Conservation (phyloP, 2,329 filamentous ascomycete species). For the Aspergillus latus region DNA sequence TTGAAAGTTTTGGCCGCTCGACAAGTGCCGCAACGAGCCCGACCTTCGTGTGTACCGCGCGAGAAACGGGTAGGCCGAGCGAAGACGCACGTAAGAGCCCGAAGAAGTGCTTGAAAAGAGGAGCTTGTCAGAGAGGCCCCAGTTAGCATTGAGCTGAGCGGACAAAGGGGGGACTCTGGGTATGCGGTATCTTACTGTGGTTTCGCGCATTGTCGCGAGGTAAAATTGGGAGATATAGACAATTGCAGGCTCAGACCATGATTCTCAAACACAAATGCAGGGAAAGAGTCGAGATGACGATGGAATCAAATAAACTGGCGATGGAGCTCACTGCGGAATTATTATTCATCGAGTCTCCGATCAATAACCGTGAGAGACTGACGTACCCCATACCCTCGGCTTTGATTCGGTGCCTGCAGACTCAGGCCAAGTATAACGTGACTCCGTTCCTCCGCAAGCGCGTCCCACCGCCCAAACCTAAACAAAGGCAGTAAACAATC, state of each 20-base stretch:
- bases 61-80: conserved; percentile 20
- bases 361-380: conserved; percentile 15
- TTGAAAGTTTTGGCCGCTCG: conserved; percentile 27
- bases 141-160: conserved; percentile 9
- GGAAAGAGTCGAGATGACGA: conserved; percentile 2
- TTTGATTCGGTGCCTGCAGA: conserved; percentile 2
- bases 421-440: conserved; percentile 24
- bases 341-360: conserved; percentile 14
- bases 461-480: conserved; percentile 22
- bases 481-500: conserved; percentile 27
- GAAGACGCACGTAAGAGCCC: conserved; percentile 26
- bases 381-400: conserved; percentile 26
- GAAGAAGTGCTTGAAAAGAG: conserved; percentile 26
- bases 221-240: conserved; percentile 25
- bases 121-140: conserved; percentile 20
- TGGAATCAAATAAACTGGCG: conserved; percentile 5
- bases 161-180: not conserved
- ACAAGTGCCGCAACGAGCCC: conserved; percentile 29
- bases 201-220: conserved; percentile 31
- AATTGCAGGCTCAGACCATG: conserved; percentile 26
- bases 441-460: conserved; percentile 18
- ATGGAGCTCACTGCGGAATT: conserved; percentile 9
- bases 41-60: conserved; percentile 20
- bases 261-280: conserved; percentile 10
- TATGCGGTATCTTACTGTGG: conserved; percentile 27